phyloP scores from a whole-genome alignment of 805 yeast genomes.

The Alloascoidea hylecoeti region DNA sequence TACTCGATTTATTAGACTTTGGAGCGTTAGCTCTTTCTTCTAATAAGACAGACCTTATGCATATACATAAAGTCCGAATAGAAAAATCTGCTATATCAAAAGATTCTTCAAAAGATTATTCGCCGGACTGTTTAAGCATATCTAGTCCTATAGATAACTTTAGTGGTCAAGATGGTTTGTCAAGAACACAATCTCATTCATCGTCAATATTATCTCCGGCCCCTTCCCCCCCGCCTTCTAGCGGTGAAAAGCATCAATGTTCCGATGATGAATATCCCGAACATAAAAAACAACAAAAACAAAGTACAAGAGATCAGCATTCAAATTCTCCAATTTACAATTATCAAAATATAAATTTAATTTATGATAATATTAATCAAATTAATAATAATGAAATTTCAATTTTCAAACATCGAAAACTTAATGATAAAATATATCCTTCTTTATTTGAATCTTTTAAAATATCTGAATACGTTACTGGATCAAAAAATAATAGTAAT shows the following conservation, averaged over 20 bases:
- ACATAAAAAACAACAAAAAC: background rate
- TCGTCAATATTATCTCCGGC: background rate
- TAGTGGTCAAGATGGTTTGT: background rate
- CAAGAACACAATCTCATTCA: background rate
- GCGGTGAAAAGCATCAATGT: background rate
- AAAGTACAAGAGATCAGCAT: no score
- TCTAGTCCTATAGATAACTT: background rate
- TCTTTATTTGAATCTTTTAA: background rate
- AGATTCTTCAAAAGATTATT: no score
- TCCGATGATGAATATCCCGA: conserved; percentile 1
- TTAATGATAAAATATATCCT: background rate
- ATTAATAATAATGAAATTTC: no score
- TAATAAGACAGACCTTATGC: no score
- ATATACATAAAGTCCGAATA: no score
- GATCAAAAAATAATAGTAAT: no score
- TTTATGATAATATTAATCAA: no score
- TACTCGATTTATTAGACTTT: background rate
- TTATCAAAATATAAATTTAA: no score
- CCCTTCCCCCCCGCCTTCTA: background rate
- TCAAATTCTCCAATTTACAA: no score
- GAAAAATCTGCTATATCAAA: background rate
- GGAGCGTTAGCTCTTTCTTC: background rate
- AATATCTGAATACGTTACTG: background rate
- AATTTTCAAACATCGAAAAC: no score
- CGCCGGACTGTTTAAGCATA: no score